Evolutionary conservation across 1,284 basidiomycete genomes (phyloP), one percentile per base, ranked within the genome.

Genomic region (Filobasidium uniguttulatum): DNA sequence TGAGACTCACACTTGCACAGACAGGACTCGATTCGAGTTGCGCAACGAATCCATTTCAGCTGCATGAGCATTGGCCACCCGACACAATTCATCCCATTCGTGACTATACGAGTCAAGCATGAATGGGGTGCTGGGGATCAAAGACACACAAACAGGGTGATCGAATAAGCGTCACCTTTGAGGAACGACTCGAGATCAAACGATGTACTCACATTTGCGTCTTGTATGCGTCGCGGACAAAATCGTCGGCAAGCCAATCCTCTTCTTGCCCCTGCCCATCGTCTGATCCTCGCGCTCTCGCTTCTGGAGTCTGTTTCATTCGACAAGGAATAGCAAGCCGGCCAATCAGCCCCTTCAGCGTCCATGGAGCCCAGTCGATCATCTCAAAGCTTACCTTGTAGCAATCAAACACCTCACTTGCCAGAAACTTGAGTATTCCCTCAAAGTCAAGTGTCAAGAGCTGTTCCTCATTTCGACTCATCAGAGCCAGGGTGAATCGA

Each of bases 91-190:
- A 54, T 85, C 79, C 66, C 90, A 91, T 69, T 94, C 89, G 49
- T 81, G 81, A 38, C 82, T 79, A 65, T 87, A 93, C 20, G 78
- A 76, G 64, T 94, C 89, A 44, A 93, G 72, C 84, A 87, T 87
- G 69, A 93, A 89, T 0, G 88, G 83, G 2, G 85, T 89, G 54
- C 68, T 71, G 48, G 4, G 25, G 22, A 23, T 33, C 31, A 12
- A 37, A 26, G 17, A n/a, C 20, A 12, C 2, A 23, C 35, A 53
- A 22, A 35, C n/a, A n/a, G 22, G 14, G 9, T 33, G 31, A n/a
- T 3, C 37, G 23, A 5, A 43, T 19, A 28, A 30, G 12, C 25
- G 10, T 34, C 33, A 34, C 15, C 15, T 10, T 4, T 10, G 9
- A 4, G 9, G 9, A 14, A 34, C 15, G 33, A n/a, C 33, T 3